Percentiles rank a stretch among this genome's conserved stretches.
phyloP scores from a whole-genome alignment of 345 rosid genomes.

The Nasturtium officinale region DNA sequence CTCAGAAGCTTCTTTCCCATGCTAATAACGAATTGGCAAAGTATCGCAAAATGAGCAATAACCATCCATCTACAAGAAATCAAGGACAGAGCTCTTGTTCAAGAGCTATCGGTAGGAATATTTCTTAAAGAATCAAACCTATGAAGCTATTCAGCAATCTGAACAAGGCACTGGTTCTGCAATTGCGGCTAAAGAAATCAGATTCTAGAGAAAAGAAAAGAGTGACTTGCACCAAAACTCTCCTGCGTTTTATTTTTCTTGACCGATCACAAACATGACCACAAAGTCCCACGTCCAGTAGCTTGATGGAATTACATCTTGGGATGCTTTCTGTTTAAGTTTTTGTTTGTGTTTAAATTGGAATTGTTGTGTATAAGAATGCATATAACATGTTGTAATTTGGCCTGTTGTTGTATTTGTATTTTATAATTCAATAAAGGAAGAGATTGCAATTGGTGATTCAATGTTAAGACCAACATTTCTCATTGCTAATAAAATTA shows the following conservation, averaged over 20 bases:
- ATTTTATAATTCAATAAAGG: conserved; percentile 9
- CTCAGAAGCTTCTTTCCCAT: conserved; percentile 61
- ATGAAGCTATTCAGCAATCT: conserved; percentile 14
- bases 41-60: conserved; percentile 48
- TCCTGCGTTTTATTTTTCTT: background rate
- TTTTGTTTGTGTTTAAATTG: background rate
- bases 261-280: background rate
- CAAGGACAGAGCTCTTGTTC: conserved; percentile 45
- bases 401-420: conserved; percentile 12
- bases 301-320: conserved; percentile 4
- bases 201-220: background rate
- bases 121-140: background rate
- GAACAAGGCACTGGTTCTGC: background rate
- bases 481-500: background rate
- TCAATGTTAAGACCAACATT: background rate
- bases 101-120: conserved; percentile 41
- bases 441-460: conserved; percentile 6
- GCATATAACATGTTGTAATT: conserved; percentile 19
- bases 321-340: background rate
- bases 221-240: background rate
- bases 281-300: conserved; percentile 6
- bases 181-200: background rate
- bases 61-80: conserved; percentile 42
- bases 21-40: conserved; percentile 60
- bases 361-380: conserved; percentile 18